Base-by-base conservation (phyloP, 805 yeast genomes). In the Saccharomyces jurei region DNA sequence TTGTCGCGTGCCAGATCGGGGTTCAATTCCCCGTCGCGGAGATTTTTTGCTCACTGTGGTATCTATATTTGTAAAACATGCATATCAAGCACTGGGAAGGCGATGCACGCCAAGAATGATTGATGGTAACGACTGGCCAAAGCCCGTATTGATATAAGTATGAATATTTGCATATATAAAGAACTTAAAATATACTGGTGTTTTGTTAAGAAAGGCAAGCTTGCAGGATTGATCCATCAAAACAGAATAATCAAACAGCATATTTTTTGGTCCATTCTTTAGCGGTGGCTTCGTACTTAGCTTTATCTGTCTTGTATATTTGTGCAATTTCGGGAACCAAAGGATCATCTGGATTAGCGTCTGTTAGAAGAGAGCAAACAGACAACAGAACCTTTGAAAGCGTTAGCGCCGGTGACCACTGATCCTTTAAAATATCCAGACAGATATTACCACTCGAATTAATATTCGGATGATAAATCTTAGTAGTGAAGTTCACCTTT, bases 271-370 rank as follows among this genome's bases (percentile, higher is more conserved):
- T 92, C 97, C 97, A 92, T 76, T 92, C 98, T 69, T 86, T 83
- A 56, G 98, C 98, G 55, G 96, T 89, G 61, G 96, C 89, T 75
- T 92, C 97, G 72, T 89, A 92, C 74, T 89, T 89, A 49, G 89
- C 80, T 70, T 92, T 81, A 75, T 92, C 97, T 63, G 89, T 88
- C 77, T 91, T 90, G 79, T 91, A 94, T 59, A 90, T 82, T 68
- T 91, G 95, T 50, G 97, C 97, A 65, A 92, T 92, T 74, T 92
- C 98, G 22, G 97, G 97, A 50, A 92, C 98, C 70, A 92, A 81
- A 57, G 98, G 98, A 78, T 92, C 98, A 71, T 92, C 98, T 46
- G 98, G 97, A 69, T 92, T 92, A 54, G 98, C 97, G 72, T 92
- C 98, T 31, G 97, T 91, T 68, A 92, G 82, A 72, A 92, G 77